Evolutionary conservation across 176 grass and related monocot genomes (phyloP).

Genomic region (Saccharum spontaneum): DNA sequence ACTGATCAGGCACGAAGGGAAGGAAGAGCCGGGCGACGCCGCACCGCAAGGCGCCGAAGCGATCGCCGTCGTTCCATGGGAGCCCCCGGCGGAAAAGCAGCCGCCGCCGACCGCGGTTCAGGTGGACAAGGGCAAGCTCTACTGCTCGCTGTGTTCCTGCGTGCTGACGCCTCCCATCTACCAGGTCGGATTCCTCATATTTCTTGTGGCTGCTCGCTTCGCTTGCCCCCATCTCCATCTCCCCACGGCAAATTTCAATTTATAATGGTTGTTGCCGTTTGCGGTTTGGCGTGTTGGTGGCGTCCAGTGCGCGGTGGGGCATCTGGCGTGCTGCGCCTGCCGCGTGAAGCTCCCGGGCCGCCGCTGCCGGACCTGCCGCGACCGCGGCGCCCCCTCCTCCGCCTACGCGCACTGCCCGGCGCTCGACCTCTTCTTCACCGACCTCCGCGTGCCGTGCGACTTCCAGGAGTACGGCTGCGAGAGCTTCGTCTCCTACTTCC

Average conservation of each 20-base stretch:
- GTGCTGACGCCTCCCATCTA: not conserved
- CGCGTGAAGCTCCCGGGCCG: not conserved
- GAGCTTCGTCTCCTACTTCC: not conserved
- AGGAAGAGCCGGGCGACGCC: not conserved
- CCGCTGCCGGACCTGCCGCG: conserved; percentile 5
- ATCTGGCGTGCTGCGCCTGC: not conserved
- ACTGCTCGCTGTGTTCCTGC: conserved; percentile 1
- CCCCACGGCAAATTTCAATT: not conserved
- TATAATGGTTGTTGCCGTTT: not conserved
- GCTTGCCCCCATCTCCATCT: not conserved
- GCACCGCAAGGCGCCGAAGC: not conserved
- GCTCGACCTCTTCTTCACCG: conserved; percentile 5
- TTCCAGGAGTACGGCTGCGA: not conserved
- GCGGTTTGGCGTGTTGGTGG: not conserved
- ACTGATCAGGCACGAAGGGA: not conserved
- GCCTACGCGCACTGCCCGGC: not conserved
- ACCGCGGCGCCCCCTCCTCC: not conserved
- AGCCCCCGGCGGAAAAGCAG: not conserved
- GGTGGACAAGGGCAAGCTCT: not conserved
- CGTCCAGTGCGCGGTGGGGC: conserved; percentile 2
- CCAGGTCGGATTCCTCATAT: not conserved
- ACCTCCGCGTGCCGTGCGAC: conserved; percentile 7
- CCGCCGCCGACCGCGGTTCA: not conserved
- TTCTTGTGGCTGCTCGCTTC: not conserved
- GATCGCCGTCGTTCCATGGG: not conserved